These are phyloP conservation scores for Xylariaceae sp. DNA, from an alignment of 2,329 filamentous ascomycete species.

Conservation along the genomic window DNA sequence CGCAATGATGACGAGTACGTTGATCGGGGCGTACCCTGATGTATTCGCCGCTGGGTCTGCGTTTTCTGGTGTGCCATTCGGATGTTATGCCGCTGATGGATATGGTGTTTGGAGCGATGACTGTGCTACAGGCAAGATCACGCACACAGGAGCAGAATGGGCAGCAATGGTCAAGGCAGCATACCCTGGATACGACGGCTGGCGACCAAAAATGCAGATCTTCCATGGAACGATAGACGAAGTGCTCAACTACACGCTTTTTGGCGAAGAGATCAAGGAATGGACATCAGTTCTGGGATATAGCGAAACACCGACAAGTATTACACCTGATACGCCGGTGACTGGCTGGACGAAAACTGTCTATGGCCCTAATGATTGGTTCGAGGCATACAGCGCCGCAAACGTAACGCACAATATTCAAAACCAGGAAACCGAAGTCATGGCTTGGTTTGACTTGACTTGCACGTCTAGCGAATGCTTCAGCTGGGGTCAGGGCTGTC, in stretches of 20 bases:
- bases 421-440: conserved; percentile 36
- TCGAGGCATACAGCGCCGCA: conserved; percentile 39
- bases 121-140: conserved; percentile 49
- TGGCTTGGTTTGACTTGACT: conserved; percentile 38
- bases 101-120: conserved; percentile 50
- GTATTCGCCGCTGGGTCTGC: conserved; percentile 45
- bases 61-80: conserved; percentile 47
- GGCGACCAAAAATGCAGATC: conserved; percentile 55
- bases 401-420: conserved; percentile 40
- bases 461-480: conserved; percentile 35
- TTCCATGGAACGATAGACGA: conserved; percentile 55
- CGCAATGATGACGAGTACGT: conserved; percentile 36
- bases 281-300: conserved; percentile 45
- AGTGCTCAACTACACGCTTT: conserved; percentile 50
- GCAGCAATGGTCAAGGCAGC: conserved; percentile 36
- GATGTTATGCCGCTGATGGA: conserved; percentile 46
- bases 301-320: conserved; percentile 27
- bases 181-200: conserved; percentile 49
- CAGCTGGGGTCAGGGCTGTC: conserved; percentile 34
- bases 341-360: conserved; percentile 37
- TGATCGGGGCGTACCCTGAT: conserved; percentile 48
- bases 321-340: conserved; percentile 33
- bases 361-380: conserved; percentile 36
- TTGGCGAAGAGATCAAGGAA: conserved; percentile 52
- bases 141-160: conserved; percentile 17